Conservation (phyloP, 306 rosid genomes). For the Cercis canadensis region DNA sequence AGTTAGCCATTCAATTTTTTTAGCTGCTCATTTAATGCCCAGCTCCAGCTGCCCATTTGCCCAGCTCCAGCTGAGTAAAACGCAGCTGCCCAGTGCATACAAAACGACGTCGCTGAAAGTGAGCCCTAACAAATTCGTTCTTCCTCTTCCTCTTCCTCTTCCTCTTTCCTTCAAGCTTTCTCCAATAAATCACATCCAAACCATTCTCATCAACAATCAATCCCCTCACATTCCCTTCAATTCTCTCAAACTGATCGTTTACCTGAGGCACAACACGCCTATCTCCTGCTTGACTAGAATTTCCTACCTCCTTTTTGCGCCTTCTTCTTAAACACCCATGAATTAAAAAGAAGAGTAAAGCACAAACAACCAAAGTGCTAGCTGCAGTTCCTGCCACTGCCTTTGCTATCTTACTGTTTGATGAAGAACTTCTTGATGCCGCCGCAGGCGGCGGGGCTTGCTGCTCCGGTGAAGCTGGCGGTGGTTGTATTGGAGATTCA, state of each 20-base stretch:
- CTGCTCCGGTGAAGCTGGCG: conserved; percentile 17
- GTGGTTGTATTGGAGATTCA: conserved; percentile 10
- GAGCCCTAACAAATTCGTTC: too few species aligned
- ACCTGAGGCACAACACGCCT: conserved; percentile 42
- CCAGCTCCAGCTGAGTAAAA: too few species aligned
- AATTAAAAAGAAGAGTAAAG: conserved; percentile 53
- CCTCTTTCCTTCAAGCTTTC: conserved; percentile 63
- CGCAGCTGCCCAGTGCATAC: too few species aligned
- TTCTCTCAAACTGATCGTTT: conserved; percentile 44
- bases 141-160: too few species aligned
- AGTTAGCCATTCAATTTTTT: too few species aligned
- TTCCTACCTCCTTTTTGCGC: conserved; percentile 35
- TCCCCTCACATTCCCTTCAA: conserved; percentile 64
- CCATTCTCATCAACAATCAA: conserved; percentile 89
- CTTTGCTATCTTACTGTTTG: conserved; percentile 50
- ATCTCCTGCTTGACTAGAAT: conserved; percentile 24
- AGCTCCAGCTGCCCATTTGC: too few species aligned
- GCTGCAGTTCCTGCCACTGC: conserved; percentile 76
- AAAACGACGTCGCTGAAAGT: too few species aligned
- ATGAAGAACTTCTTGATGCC: conserved; percentile 38
- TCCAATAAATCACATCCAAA: conserved; percentile 92
- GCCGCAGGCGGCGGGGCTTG: background rate
- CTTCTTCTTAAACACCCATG: conserved; percentile 41
- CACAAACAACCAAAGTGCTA: conserved; percentile 59
- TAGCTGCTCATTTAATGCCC: too few species aligned